These are phyloP conservation scores for Vachellia collinsii DNA, from an alignment of 306 rosid species.

Conservation along the genomic window DNA sequence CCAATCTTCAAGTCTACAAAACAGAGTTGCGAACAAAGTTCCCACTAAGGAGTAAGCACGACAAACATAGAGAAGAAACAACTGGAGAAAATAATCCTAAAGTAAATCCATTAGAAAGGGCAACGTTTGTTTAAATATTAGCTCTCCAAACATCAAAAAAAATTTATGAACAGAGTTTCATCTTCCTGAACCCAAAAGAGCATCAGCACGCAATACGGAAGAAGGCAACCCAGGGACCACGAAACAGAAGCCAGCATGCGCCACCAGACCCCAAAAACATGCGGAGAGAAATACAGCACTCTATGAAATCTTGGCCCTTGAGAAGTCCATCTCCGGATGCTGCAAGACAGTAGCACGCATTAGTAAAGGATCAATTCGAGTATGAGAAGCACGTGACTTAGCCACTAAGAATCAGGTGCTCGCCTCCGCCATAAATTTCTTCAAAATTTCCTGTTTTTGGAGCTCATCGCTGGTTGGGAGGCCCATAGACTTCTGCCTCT, in stretches of 20 bases:
- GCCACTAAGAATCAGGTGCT: constrained; percentile 9
- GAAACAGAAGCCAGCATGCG: not conserved
- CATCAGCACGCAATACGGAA: not conserved
- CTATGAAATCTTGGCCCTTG: constrained; percentile 61
- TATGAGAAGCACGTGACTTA: not conserved
- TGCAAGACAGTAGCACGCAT: constrained; percentile 33
- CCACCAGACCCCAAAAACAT: not conserved
- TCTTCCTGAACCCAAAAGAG: not conserved
- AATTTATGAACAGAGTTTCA: not conserved
- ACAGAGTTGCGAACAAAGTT: not conserved
- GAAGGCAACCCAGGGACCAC: not conserved
- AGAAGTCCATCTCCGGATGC: constrained; percentile 86
- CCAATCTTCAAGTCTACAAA: not conserved
- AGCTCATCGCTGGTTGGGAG: constrained; percentile 74
- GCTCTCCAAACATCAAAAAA: not conserved
- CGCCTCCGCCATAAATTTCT: constrained; percentile 77
- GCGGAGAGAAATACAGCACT: not conserved
- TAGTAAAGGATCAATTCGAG: not conserved
- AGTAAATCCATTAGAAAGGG: not conserved
- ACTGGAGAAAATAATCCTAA: not conserved
- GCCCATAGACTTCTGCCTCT: constrained; percentile 78
- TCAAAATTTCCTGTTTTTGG: constrained; percentile 66
- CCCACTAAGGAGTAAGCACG: not conserved
- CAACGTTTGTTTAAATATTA: not conserved
- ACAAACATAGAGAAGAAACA: not conserved